Conservation (phyloP, 768 basidiomycete genomes). For the Xerocomus potaroensis region DNA sequence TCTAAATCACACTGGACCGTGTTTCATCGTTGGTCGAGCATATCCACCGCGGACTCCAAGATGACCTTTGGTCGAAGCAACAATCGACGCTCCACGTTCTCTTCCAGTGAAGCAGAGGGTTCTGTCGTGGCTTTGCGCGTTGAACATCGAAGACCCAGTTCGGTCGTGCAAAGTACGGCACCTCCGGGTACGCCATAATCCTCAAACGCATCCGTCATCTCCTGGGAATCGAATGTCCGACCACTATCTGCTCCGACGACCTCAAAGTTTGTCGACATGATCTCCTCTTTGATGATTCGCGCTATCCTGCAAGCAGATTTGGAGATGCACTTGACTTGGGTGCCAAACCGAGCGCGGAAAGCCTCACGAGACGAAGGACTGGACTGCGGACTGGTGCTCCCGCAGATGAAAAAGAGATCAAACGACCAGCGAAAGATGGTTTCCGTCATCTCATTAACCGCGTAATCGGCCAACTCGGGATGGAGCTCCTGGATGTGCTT, state of each 20-base stretch:
- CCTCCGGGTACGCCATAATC: conserved; percentile 50
- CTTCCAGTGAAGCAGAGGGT: conserved; percentile 32
- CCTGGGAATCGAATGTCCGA: conserved; percentile 42
- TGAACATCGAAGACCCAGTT: conserved; percentile 65
- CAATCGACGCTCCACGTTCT: conserved; percentile 50
- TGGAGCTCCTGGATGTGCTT: conserved; percentile 63
- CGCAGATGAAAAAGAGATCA: conserved; percentile 63
- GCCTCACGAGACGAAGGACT: conserved; percentile 35
- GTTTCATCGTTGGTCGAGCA: conserved; percentile 36
- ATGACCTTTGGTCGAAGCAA: conserved; percentile 73
- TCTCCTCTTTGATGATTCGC: conserved; percentile 64
- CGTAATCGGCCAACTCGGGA: conserved; percentile 60
- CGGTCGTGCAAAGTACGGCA: conserved; percentile 61
- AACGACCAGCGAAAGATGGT: conserved; percentile 70
- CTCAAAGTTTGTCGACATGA: conserved; percentile 75
- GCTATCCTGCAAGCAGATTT: conserved; percentile 60
- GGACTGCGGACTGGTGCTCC: conserved; percentile 44
- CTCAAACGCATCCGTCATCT: conserved; percentile 63
- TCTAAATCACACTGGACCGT: background rate
- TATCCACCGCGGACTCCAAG: conserved; percentile 61
- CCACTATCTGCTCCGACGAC: conserved; percentile 58
- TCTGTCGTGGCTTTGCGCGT: conserved; percentile 39
- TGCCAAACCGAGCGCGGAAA: conserved; percentile 47
- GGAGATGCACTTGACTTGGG: conserved; percentile 64
- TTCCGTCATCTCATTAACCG: conserved; percentile 67